Evolutionary conservation across 768 basidiomycete species (phyloP), one percentile per base, ranked within the genome.

Genomic region (Punctularia strigosozonata): DNA sequence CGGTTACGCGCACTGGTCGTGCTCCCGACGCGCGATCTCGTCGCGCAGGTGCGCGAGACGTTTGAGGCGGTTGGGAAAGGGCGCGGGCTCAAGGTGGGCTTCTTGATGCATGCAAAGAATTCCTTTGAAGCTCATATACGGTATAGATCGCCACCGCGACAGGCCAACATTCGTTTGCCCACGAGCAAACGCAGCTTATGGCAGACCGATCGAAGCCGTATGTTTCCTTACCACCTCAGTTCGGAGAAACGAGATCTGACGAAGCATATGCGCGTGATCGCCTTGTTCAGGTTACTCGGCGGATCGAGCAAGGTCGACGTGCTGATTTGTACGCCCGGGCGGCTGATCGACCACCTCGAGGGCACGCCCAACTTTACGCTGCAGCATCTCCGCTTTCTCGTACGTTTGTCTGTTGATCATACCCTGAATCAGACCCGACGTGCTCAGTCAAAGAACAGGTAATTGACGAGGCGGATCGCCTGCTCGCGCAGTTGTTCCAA

Each of bases 401-500:
- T 89, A 51, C 20, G 80, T 63, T 22, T 13, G 4, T 22, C 26
- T 36, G 18, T 19, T 28, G 20, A 23, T 39, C 15, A 19, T 25
- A 22, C 17, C 41, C 6, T 14, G 17, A 40, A 39, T 32, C 18
- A n/a, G 12, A 5, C 2, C 14, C 19, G 6, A 41, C n/a, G 35
- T 7, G 12, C 25, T 19, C 20, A 23, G 21, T 15, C 26, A 23
- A 18, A 10, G 40, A 28, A 7, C 42, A 94, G 90, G 80, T 98
- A 21, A 88, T 99, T 40, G 95, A 99, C 56, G 95, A 99, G 61
- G 95, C 95, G 0, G 95, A 99, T 54, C 75, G 91, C n/a, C 69
- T 99, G 0, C 69, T 99, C 6, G 82, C 85, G 7, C 91, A 97
- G 55, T 89, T 88, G 1, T 98, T 95, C 61, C 91, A 98, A 58